Base-by-base conservation (phyloP, 345 rosid species). In the Erucastrum elatum region DNA sequence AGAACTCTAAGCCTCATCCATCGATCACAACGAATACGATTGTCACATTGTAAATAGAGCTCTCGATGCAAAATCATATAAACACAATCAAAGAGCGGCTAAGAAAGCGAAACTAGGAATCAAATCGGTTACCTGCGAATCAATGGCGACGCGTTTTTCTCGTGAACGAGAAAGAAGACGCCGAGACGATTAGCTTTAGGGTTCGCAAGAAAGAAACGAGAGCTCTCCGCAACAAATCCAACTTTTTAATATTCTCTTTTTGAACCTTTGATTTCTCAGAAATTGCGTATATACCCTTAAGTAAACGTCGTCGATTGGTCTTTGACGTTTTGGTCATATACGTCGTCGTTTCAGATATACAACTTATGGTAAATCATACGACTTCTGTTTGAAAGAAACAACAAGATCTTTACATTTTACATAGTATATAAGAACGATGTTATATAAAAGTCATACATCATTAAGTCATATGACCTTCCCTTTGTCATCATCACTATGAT, bases 131-230 rank as follows among this genome's bases (percentile, higher is more conserved):
- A 73, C 82, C 78, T 60, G 63, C 71, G 68, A 75, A 80, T 75
- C 71, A 75, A 75, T 75, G 72, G 79, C 79, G 79, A 68, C 30
- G 21, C 8, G 58, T 31, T 49, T 33, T 10, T 55, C 33, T 41
- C 49, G 53, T 51, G 63, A 31, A 63, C 58, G 11, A 11, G 11
- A 11, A 77, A 44, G 78, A 68, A 46, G 64, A 11, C 71, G 68
- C 5, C 17, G 56, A 39, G 68, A 72, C 8, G 34, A 59, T 46
- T n/a, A 21, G 67, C 16, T 46, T 37, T 37, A 79, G 82, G 82
- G 82, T 68, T 79, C 49, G 70, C 27, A 66, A 39, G 33, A 41
- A 63, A 27, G 49, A 68, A 66, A 10, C 34, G 68, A 66, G 67
- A 12, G 34, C 59, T 39, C 60, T 21, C 55, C 74, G 49, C 37